A percentile compares a stretch with the other conserved stretches of the same genome.
These are phyloP conservation scores for Vanrija humicola DNA, from an alignment of 1,284 basidiomycete species.

Conservation along the genomic window DNA sequence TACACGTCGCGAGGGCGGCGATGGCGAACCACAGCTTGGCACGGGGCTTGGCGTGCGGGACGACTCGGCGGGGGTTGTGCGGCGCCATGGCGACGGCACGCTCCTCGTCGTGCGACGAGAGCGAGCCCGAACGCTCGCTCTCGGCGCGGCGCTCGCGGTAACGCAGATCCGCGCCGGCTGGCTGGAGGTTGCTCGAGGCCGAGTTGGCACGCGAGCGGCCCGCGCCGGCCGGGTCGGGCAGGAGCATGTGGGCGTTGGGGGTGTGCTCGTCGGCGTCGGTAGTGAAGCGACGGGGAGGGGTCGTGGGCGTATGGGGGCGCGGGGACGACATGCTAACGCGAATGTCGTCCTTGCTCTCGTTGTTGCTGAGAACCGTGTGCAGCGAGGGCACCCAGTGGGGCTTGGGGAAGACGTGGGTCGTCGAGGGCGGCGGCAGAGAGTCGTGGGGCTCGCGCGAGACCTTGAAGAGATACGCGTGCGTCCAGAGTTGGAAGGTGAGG, in stretches of 20 bases:
- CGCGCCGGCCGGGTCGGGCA: too few relatives aligned
- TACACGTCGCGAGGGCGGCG: conserved; percentile 34
- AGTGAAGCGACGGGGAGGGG: neutral
- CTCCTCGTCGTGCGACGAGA: conserved; percentile 9
- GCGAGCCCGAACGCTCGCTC: neutral
- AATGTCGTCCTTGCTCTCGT: neutral
- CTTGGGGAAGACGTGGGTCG: conserved; percentile 38
- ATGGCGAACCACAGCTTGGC: conserved; percentile 52
- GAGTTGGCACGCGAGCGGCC: neutral
- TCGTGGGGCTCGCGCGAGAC: conserved; percentile 27
- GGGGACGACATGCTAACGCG: neutral
- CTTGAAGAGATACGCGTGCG: conserved; percentile 59
- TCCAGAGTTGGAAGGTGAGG: conserved; percentile 54
- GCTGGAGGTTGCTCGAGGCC: neutral
- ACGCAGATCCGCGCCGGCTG: neutral
- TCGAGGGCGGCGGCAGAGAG: conserved; percentile 38
- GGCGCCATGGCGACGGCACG: neutral
- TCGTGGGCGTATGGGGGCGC: too few relatives aligned
- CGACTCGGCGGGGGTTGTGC: conserved; percentile 6
- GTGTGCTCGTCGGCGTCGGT: conserved; percentile 4
- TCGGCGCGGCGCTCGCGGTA: neutral
- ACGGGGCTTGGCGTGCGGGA: conserved; percentile 37
- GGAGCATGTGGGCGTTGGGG: neutral
- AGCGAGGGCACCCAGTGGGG: conserved; percentile 46
- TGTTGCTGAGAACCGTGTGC: conserved; percentile 12